Conservation (phyloP, 2,329 filamentous ascomycete species). For the Pyrenochaeta sp. region DNA sequence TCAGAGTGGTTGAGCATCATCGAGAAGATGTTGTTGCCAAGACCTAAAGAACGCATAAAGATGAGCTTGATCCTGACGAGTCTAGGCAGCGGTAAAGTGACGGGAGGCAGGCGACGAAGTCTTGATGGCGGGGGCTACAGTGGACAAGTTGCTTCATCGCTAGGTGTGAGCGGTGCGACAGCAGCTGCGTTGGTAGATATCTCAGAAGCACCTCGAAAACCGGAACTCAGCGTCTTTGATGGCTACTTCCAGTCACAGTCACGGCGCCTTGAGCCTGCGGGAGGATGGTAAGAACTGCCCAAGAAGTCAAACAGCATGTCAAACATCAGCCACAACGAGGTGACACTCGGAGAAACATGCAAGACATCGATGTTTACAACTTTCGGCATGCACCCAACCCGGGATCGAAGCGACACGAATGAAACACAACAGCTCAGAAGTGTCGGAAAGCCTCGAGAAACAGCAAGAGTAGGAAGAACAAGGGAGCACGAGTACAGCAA, state of each 20-base stretch:
- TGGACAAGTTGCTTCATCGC: constrained; percentile 34
- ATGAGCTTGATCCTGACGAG: constrained; percentile 42
- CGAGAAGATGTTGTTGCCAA: constrained; percentile 45
- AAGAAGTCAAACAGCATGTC: constrained; percentile 3
- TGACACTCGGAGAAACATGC: constrained; percentile 26
- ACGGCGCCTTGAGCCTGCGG: constrained; percentile 29
- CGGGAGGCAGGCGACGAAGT: constrained; percentile 42
- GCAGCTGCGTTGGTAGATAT: constrained; percentile 25
- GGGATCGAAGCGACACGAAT: background rate
- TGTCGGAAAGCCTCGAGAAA: background rate
- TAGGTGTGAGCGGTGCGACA: constrained; percentile 23
- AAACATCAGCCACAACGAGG: constrained; percentile 7
- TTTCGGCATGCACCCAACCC: background rate
- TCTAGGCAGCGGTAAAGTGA: constrained; percentile 38
- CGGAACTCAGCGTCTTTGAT: constrained; percentile 47
- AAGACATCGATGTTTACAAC: constrained; percentile 7
- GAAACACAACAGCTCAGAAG: constrained; percentile 14
- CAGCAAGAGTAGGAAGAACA: background rate
- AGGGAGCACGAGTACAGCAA: background rate
- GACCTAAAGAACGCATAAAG: constrained; percentile 47
- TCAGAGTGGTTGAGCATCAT: constrained; percentile 47
- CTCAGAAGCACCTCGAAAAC: constrained; percentile 27
- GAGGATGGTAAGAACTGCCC: constrained; percentile 25
- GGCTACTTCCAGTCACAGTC: constrained; percentile 48
- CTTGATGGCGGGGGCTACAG: constrained; percentile 46